Conservation (phyloP, 345 rosid genomes). For the Hevea brasiliensis region DNA sequence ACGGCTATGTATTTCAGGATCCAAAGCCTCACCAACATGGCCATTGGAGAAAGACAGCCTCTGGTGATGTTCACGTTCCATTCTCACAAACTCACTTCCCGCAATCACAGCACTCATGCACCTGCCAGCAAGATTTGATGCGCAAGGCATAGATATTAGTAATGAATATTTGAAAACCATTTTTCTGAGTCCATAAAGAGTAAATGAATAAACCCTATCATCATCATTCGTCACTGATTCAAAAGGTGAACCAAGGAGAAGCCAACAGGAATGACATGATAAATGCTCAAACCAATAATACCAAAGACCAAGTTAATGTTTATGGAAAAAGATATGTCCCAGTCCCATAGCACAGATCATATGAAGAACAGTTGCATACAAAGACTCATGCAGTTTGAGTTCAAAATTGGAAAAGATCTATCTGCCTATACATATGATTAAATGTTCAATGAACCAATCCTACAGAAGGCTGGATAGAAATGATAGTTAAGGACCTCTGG, state of each 20-base stretch:
- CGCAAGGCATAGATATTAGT: slow-evolving; percentile 6
- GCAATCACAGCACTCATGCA: slow-evolving; percentile 89
- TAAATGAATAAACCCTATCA: background rate
- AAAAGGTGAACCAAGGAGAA: background rate
- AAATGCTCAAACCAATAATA: background rate
- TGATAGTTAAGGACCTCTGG: background rate
- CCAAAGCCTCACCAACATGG: slow-evolving; percentile 55
- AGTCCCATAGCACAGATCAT: background rate
- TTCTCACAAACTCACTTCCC: slow-evolving; percentile 79
- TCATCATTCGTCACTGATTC: background rate
- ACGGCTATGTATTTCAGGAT: slow-evolving; percentile 63
- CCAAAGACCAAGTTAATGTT: background rate
- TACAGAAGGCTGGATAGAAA: background rate
- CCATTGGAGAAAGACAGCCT: slow-evolving; percentile 71
- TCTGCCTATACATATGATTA: background rate
- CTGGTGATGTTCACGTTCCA: slow-evolving; percentile 85
- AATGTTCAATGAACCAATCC: background rate
- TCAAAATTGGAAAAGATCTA: background rate
- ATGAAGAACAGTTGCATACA: background rate
- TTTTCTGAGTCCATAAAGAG: background rate
- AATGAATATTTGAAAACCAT: background rate
- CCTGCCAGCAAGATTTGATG: slow-evolving; percentile 44
- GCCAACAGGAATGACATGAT: background rate
- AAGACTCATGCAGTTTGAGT: background rate
- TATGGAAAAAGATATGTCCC: background rate